phyloP scores from a whole-genome alignment of 768 basidiomycete species.

The Mycena crocata region DNA sequence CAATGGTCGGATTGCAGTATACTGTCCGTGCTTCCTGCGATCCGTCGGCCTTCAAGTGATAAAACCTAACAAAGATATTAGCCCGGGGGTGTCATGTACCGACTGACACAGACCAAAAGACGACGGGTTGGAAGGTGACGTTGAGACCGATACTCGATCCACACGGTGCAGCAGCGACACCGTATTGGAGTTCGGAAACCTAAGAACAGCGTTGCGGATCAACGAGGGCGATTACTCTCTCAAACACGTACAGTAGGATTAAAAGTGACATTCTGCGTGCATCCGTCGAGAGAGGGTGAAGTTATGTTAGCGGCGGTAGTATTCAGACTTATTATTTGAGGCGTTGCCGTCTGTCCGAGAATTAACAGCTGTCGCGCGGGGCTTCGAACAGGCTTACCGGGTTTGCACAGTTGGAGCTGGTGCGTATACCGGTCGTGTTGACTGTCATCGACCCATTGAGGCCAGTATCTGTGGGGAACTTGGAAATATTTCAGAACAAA shows the following conservation, averaged over 20 bases:
- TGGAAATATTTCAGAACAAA: not conserved
- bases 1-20: conserved; percentile 55
- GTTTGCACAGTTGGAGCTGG: conserved; percentile 48
- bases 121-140: conserved; percentile 53
- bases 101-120: conserved; percentile 52
- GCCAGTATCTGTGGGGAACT: conserved; percentile 46
- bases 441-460: conserved; percentile 55
- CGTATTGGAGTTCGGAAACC: conserved; percentile 50
- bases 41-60: conserved; percentile 36
- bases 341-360: conserved; percentile 7
- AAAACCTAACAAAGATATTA: conserved; percentile 42
- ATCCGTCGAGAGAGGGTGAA: conserved; percentile 49
- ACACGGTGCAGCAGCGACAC: conserved; percentile 44
- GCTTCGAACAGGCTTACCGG: conserved; percentile 18
- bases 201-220: not conserved
- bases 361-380: conserved; percentile 30
- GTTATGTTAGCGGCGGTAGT: conserved; percentile 35
- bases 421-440: conserved; percentile 51
- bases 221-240: not conserved
- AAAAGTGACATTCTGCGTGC: conserved; percentile 45
- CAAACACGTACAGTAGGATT: conserved; percentile 33
- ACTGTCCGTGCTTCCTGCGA: conserved; percentile 46
- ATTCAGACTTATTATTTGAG: conserved; percentile 4
- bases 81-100: not conserved
- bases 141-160: conserved; percentile 41